Percentiles rank a stretch among this genome's conserved stretches.
These are phyloP conservation scores for Diplocarpon mali DNA, from an alignment of 2,329 filamentous ascomycete species.

Conservation along the genomic window DNA sequence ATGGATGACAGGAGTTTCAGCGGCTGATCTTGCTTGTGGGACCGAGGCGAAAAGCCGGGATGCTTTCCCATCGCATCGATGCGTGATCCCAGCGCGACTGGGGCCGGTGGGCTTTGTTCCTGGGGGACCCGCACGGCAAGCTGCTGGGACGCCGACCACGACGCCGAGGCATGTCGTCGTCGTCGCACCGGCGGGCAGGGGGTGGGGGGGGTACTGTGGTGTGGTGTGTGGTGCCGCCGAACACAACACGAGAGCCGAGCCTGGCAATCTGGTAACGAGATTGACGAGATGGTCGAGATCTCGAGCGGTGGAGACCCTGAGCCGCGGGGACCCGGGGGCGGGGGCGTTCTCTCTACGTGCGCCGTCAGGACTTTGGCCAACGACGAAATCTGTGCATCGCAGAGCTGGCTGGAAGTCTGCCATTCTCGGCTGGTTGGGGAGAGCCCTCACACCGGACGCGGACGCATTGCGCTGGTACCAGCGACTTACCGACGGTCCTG, in stretches of 20 bases:
- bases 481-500: too few relatives aligned
- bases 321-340: too few relatives aligned
- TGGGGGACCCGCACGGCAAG: too few relatives aligned
- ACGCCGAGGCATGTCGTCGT: constrained; percentile 1
- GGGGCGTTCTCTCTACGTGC: too few relatives aligned
- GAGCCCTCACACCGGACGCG: too few relatives aligned
- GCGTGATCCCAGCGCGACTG: too few relatives aligned
- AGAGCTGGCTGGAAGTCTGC: too few relatives aligned
- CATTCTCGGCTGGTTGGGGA: too few relatives aligned
- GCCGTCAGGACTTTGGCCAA: too few relatives aligned
- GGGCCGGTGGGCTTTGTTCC: neutral
- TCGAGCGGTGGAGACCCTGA: neutral
- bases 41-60: neutral
- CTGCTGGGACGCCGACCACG: neutral
- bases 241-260: neutral
- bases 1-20: neutral
- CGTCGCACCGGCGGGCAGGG: neutral
- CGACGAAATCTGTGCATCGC: too few relatives aligned
- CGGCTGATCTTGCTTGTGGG: neutral
- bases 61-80: neutral
- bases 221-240: neutral
- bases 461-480: too few relatives aligned
- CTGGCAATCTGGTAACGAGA: constrained; percentile 3
- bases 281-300: constrained; percentile 1
- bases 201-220: too few relatives aligned